Base-by-base conservation (phyloP, 2,329 filamentous ascomycete genomes). In the Cyphellophora attinorum region DNA sequence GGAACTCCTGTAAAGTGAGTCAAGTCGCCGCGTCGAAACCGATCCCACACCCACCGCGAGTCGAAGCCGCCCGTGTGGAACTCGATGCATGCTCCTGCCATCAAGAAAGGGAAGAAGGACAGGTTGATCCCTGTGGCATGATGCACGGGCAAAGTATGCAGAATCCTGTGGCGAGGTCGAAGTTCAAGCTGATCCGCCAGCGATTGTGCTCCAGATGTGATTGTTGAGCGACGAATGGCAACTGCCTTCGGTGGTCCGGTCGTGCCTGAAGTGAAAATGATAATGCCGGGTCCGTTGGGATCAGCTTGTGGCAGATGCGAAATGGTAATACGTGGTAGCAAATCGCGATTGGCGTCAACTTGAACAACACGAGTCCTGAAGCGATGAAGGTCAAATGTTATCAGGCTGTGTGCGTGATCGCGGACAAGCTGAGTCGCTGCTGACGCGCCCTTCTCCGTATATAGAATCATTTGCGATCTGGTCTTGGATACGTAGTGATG, bases 81-180 rank as follows among this genome's bases (percentile, higher is more conserved):
- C 30, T 64, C 62, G 11, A 63, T 57, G 11, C 52, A 65, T 34
- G 31, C 62, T 54, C 44, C 47, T 58, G 18, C 55, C 47, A 42
- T 54, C 49, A 43, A 54, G 54, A 16, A 61, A 48, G 10, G 56
- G 52, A 21, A 60, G 44, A n/a, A 59, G 21, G 38, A 59, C 49
- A 23, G 27, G 13, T 34, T 27, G 8, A 48, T 47, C 1, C 45
- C 45, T 6, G 45, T 44, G 12, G 39, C 38, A 58, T 52, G 16
- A 55, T 50, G 13, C 50, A 53, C 42, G 51, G 57, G 32, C 45
- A 48, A 32, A 54, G 54, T 23, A 36, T 49, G 51, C 55, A 59
- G 38, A 55, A 53, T 39, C 54, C 57, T 13, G 51, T 55, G 11
- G 53, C 33, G 67, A 49, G 79, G 74, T 56, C 76, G 76, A 38